Base-by-base conservation (phyloP, 176 grass and related monocot genomes). In the Eremochloa ophiuroides region DNA sequence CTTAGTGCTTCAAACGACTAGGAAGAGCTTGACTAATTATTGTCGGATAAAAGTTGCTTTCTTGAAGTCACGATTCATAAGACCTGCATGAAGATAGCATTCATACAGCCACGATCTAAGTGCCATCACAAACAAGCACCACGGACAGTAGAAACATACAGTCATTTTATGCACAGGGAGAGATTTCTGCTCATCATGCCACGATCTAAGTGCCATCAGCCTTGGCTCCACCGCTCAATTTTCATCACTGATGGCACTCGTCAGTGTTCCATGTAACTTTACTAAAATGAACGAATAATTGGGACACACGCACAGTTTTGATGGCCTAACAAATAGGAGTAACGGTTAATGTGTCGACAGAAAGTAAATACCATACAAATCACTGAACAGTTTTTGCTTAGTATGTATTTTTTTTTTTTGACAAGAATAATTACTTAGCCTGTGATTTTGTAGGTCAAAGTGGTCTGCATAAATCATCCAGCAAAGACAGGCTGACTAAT, bases 361-460 rank as follows among this genome's bases (percentile, higher is more conserved):
- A 29, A 7, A 67, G 43, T 30, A 37, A 31, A 43, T 39, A 25
- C 2, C 11, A 26, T 25, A 12, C 62, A 42, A 11, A 16, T 14
- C 10, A 4, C 18, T 18, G 1, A 47, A 9, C 41, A 64, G 0
- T 64, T 42, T 7, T 55, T 85, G 12, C 13, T 48, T 30, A 51
- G 13, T 41, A 6, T n/a, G 39, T 26, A 56, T 56, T 53, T 25
- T 59, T 43, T 25, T 55, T 1, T 59, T 43, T 25, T 55, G 1
- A 20, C 48, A 25, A 70, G 40, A 4, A 18, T 77, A 28, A 28
- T 64, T 73, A 71, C 33, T 23, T n/a, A 35, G 20, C 28, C 23
- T 63, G 7, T 82, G 29, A 29, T 69, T 81, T 56, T 56, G 28
- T 65, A 88, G 86, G 89, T 68, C 91, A 93, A 82, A 87, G 74